phyloP scores from a whole-genome alignment of 306 rosid genomes.

The Cucurbita moschata region DNA sequence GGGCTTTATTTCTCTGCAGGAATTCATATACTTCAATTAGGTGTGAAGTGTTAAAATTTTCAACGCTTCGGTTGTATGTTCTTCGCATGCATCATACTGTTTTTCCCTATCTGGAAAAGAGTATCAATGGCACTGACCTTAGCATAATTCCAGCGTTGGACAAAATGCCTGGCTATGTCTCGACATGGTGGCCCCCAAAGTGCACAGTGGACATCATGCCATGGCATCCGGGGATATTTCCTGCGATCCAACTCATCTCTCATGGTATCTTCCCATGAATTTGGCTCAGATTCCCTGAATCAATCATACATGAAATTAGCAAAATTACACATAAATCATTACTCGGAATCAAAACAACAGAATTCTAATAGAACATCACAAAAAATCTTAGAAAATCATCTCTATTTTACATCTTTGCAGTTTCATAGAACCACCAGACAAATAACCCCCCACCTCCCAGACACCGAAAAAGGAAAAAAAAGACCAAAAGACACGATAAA shows the following conservation, averaged over 20 bases:
- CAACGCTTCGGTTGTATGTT: neutral
- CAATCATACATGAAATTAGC: neutral
- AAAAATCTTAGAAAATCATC: neutral
- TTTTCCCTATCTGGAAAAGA: slow-evolving; percentile 1
- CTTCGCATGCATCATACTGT: neutral
- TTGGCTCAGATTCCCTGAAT: slow-evolving; percentile 92
- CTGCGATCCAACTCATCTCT: slow-evolving; percentile 85
- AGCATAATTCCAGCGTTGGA: slow-evolving; percentile 99
- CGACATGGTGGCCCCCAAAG: slow-evolving; percentile 99
- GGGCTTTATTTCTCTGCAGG: slow-evolving; percentile 91
- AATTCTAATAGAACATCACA: neutral
- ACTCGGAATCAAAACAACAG: neutral
- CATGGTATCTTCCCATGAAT: slow-evolving; percentile 97
- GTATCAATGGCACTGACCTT: slow-evolving; percentile 36
- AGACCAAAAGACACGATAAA: no score
- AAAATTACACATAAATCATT: neutral
- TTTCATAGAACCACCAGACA: no score
- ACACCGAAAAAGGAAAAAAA: no score
- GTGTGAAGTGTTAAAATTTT: slow-evolving; percentile 7
- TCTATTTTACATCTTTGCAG: no score
- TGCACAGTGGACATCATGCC: slow-evolving; percentile 99
- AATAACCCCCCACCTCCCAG: no score
- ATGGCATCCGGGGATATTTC: slow-evolving; percentile 96
- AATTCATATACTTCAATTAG: slow-evolving; percentile 8
- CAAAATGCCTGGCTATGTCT: slow-evolving; percentile 95